A percentile compares a stretch with the other conserved stretches of the same genome.
These are phyloP conservation scores for Rhizopus sp. DNA, from an alignment of 371 early-diverging fungal genomes.

Conservation along the genomic window DNA sequence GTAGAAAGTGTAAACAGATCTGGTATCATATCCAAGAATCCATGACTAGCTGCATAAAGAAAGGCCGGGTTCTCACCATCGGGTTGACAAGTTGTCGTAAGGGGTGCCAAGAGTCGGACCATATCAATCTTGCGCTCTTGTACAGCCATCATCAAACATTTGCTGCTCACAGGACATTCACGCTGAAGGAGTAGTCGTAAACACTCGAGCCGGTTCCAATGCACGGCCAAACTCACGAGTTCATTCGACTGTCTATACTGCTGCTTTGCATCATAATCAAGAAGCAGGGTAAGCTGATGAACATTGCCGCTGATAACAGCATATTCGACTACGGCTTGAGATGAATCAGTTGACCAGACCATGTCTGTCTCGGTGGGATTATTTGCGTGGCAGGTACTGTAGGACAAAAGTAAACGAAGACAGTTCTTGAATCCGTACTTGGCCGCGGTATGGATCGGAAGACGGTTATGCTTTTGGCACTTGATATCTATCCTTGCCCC, in stretches of 20 bases:
- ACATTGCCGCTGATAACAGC: conserved; percentile 34
- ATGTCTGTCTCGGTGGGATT: conserved; percentile 17
- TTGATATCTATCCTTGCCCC: conserved; percentile 35
- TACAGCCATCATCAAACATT: conserved; percentile 32
- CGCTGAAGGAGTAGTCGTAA: conserved; percentile 27
- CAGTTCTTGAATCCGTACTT: conserved; percentile 28
- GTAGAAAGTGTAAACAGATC: conserved; percentile 34
- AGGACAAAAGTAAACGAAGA: conserved; percentile 16
- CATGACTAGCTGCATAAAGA: conserved; percentile 47
- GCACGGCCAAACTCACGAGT: conserved; percentile 23
- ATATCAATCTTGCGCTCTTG: conserved; percentile 51
- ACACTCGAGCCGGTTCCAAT: conserved; percentile 42
- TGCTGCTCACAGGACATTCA: conserved; percentile 21
- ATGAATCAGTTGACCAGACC: conserved; percentile 9
- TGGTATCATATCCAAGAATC: conserved; percentile 44
- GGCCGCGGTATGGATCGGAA: conserved; percentile 36
- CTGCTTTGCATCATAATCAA: conserved; percentile 12
- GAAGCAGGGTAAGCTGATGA: conserved; percentile 20
- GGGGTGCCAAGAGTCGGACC: conserved; percentile 32
- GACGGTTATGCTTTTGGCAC: conserved; percentile 18
- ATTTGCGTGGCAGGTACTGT: conserved; percentile 6
- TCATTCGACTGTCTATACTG: not conserved
- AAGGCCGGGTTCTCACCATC: conserved; percentile 38
- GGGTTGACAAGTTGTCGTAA: conserved; percentile 26
- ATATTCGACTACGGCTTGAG: conserved; percentile 23